Percentiles rank a stretch among this genome's conserved stretches.
Evolutionary conservation across 306 rosid genomes (phyloP).

Genomic region (Styphnolobium japonicum): DNA sequence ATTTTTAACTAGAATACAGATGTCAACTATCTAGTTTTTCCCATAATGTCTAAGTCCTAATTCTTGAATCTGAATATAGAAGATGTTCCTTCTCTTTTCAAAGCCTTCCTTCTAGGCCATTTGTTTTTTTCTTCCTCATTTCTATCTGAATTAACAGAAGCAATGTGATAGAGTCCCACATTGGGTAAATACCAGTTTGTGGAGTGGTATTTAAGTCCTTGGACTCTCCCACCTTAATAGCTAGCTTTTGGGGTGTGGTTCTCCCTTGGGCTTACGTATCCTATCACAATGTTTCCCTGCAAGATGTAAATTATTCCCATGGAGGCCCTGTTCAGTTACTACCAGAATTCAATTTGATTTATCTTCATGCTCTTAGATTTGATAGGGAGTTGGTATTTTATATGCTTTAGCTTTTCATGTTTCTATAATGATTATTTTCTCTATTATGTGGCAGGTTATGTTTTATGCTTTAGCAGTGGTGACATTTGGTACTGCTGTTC

Average conservation of each 20-base stretch:
- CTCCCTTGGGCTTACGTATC: too few species aligned
- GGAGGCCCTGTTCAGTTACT: neutral
- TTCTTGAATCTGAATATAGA: neutral
- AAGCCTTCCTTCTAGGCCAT: neutral
- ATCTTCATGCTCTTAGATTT: conserved; percentile 12
- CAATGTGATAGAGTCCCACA: too few species aligned
- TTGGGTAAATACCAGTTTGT: too few species aligned
- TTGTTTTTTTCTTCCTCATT: too few species aligned
- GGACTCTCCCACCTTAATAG: too few species aligned
- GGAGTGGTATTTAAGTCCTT: too few species aligned
- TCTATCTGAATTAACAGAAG: too few species aligned
- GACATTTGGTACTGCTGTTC: conserved; percentile 95
- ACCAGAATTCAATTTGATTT: conserved; percentile 12
- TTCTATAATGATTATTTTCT: conserved; percentile 21
- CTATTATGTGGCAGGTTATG: conserved; percentile 70
- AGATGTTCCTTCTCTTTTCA: neutral
- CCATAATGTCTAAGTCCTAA: neutral
- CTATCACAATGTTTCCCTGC: neutral
- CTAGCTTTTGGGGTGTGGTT: too few species aligned
- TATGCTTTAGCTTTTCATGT: conserved; percentile 8
- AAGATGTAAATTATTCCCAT: neutral
- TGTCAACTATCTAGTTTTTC: neutral
- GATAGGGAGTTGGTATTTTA: conserved; percentile 8
- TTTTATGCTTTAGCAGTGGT: conserved; percentile 88
- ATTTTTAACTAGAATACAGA: neutral